Conservation (phyloP, 305 asterid genomes). For the Fraxinus xanthoxyloides region DNA sequence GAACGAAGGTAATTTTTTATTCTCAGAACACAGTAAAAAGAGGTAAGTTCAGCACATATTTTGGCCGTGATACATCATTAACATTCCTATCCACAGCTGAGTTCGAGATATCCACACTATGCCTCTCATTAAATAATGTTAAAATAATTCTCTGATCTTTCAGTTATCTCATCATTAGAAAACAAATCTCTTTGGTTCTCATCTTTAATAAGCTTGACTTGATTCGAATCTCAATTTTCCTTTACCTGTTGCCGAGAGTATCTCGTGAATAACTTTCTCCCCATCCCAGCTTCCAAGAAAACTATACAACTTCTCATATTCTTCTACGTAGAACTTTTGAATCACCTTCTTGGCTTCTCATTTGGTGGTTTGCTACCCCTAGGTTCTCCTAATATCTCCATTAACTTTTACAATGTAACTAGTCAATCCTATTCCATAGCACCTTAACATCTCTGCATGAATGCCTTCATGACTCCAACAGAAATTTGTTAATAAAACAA, state of each 20-base stretch:
- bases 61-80: neutral
- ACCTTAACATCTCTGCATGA: neutral
- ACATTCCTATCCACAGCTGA: neutral
- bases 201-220: neutral
- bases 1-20: neutral
- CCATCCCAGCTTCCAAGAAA: neutral
- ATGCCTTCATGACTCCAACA: neutral
- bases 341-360: neutral
- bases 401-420: neutral
- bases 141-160: neutral
- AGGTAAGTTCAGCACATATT: neutral
- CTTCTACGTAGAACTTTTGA: neutral
- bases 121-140: neutral
- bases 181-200: neutral
- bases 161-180: neutral
- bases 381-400: neutral
- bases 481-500: neutral
- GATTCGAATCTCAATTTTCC: neutral
- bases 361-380: neutral
- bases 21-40: neutral
- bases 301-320: neutral
- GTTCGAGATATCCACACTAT: neutral
- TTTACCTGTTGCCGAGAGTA: neutral
- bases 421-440: neutral
- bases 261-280: neutral